Evolutionary conservation across 768 basidiomycete genomes (phyloP), one percentile per base, ranked within the genome.

Genomic region (Phlebiopsis flavidoalba): DNA sequence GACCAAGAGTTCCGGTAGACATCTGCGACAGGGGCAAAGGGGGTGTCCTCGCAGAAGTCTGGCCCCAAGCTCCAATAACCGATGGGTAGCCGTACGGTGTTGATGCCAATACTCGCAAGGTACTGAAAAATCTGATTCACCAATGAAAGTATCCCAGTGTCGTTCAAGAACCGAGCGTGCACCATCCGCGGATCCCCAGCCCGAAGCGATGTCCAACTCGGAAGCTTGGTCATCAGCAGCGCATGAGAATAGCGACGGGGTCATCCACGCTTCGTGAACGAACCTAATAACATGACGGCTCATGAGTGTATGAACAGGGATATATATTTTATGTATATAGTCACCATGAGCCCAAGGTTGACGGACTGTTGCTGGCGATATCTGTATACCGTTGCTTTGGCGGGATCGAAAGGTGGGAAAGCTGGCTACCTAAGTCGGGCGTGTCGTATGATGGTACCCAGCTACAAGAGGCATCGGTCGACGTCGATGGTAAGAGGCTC

Each of bases 61-160:
- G 74, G 70, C 67, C 80, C 72, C 62, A 81, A 68, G 55, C 65
- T 72, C 80, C 80, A 83, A 65, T 79, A 79, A 40, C 86, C 76
- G 53, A 85, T 82, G 7, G 81, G 80, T 46, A 81, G 77, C 31
- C 87, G 77, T 43, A 87, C 82, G 22, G 82, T 77, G 63, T 87
- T 88, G 69, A 88, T 78, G 1, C 85, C 85, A 14, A 77, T 74
- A 33, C 73, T 71, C 0, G 76, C 76, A 19, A 92, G 77, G 77
- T 85, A 88, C 3, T 74, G 69, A 76, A 87, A n/a, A 88, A 70
- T 93, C 91, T 1, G 75, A 71, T 47, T 86, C 80, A 7, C 73
- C 79, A 61, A 93, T 81, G 80, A 86, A 92, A 0, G 74, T 79
- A 69, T 90, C 86, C 88, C 89, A 92, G 72, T 92, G 91, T 8